Evolutionary conservation across 2,329 filamentous ascomycete species (phyloP).

Genomic region (Xylogone sp.): DNA sequence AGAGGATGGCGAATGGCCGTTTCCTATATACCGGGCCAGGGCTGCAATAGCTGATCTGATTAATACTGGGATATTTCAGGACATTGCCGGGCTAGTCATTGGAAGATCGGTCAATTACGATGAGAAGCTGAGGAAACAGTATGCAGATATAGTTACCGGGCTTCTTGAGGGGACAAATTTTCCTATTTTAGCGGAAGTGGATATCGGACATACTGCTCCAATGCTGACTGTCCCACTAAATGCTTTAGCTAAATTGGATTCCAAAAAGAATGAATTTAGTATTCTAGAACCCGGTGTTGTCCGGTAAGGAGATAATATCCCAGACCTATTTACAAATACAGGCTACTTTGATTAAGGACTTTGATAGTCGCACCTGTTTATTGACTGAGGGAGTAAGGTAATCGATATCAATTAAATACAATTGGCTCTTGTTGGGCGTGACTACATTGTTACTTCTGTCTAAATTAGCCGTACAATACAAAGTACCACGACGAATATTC

Average conservation of each 20-base stretch:
- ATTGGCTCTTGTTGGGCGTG: no score
- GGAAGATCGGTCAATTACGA: conserved; percentile 10
- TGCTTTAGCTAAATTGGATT: conserved; percentile 9
- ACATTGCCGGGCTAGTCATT: conserved; percentile 12
- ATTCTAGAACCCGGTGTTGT: no score
- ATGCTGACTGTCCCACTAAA: conserved; percentile 15
- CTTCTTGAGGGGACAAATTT: conserved; percentile 3
- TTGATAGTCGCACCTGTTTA: no score
- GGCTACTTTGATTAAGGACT: no score
- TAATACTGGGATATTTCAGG: conserved; percentile 11
- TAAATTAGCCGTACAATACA: no score
- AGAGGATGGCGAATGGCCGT: not conserved
- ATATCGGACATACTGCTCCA: conserved; percentile 16
- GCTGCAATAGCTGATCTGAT: conserved; percentile 9
- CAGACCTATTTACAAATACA: no score
- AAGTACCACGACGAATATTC: no score
- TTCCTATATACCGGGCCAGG: not conserved
- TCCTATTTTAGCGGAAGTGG: conserved; percentile 12
- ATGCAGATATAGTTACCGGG: conserved; percentile 7
- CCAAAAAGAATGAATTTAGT: not conserved
- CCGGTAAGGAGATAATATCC: not conserved
- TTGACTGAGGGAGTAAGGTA: no score
- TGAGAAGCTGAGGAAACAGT: conserved; percentile 7
- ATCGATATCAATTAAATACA: no score
- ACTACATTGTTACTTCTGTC: no score